phyloP scores from a whole-genome alignment of 257 asterid species.

The Gentiana macrophylla region DNA sequence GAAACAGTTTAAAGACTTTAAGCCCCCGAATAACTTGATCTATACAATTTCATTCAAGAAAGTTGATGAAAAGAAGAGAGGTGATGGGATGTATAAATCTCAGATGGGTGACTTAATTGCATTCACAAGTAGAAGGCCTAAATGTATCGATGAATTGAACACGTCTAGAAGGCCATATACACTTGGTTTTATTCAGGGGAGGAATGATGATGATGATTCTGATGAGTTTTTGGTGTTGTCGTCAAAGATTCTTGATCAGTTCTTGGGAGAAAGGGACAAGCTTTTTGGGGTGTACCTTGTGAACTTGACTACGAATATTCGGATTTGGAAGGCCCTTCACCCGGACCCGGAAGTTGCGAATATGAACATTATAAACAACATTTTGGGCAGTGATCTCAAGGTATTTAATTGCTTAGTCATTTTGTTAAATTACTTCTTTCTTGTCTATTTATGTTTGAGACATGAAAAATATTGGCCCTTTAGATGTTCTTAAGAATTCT shows the following conservation, averaged over 20 bases:
- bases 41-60: conserved; percentile 17
- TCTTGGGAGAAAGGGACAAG: not conserved
- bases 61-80: conserved; percentile 8
- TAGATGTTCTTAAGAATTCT: no score
- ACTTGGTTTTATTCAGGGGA: conserved; percentile 31
- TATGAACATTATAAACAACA: conserved; percentile 18
- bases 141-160: conserved; percentile 35
- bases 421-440: no score
- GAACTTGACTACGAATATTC: conserved; percentile 36
- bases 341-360: conserved; percentile 8
- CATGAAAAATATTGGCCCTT: no score
- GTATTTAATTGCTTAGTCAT: conserved; percentile 7
- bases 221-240: conserved; percentile 14
- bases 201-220: not conserved
- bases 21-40: conserved; percentile 9
- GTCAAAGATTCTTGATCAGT: conserved; percentile 23
- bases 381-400: conserved; percentile 13
- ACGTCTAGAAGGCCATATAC: conserved; percentile 24
- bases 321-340: conserved; percentile 43
- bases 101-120: conserved; percentile 47
- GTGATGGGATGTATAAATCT: conserved; percentile 29
- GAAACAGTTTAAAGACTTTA: not conserved
- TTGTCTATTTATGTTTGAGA: no score
- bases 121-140: conserved; percentile 41
- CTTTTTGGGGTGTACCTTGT: conserved; percentile 36